phyloP scores from a whole-genome alignment of 352 stramenopile species.

The Phytophthora brassicae region DNA sequence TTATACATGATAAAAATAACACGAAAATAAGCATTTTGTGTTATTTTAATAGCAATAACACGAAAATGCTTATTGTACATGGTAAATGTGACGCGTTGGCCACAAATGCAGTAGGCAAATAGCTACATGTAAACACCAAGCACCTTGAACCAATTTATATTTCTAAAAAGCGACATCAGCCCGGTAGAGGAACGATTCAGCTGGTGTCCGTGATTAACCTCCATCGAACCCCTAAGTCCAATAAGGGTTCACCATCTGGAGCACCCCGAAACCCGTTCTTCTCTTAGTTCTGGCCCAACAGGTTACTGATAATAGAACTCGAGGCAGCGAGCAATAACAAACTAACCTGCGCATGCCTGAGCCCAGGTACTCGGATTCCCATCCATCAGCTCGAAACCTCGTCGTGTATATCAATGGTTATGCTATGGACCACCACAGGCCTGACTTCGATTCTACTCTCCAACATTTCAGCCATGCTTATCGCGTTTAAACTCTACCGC shows the following conservation, averaged over 20 bases:
- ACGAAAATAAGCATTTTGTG: no score
- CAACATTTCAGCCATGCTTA: conserved; percentile 36
- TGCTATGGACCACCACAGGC: conserved; percentile 40
- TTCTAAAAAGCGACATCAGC: background rate
- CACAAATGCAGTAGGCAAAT: no score
- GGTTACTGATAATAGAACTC: conserved; percentile 10
- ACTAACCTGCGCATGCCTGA: conserved; percentile 22
- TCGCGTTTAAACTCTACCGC: conserved; percentile 45
- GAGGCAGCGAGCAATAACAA: conserved; percentile 3
- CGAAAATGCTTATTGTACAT: no score
- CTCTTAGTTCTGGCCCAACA: conserved; percentile 18
- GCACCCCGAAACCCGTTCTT: conserved; percentile 16
- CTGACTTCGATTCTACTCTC: conserved; percentile 38
- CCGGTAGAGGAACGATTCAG: conserved; percentile 14
- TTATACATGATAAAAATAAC: no score
- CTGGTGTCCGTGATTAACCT: conserved; percentile 6
- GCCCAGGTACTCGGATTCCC: conserved; percentile 15
- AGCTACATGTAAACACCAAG: no score
- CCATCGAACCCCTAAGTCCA: background rate
- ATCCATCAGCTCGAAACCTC: conserved; percentile 3
- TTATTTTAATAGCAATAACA: no score
- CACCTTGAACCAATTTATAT: background rate
- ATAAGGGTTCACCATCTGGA: conserved; percentile 26
- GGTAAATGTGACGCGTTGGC: no score
- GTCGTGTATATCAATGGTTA: conserved; percentile 25